A percentile compares a stretch with the other conserved stretches of the same genome.
phyloP scores from a whole-genome alignment of 148 eudicot species.

The Rhododendron griersonianum region DNA sequence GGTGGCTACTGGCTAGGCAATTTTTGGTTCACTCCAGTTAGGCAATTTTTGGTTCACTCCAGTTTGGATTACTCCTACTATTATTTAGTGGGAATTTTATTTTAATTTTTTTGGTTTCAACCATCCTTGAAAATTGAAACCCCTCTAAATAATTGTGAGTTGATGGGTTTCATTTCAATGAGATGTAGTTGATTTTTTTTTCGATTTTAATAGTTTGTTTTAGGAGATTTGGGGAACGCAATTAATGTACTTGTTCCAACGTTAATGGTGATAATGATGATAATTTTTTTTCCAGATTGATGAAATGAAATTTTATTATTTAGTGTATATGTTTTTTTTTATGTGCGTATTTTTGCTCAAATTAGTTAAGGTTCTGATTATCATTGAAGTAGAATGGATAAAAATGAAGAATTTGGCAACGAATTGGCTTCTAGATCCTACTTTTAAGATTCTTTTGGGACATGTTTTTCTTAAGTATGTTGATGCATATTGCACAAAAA shows the following conservation, averaged over 20 bases:
- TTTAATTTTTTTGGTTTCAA: neutral
- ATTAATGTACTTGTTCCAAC: neutral
- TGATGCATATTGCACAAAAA: no score
- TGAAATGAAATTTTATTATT: neutral
- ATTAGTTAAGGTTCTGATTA: no score
- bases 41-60: neutral
- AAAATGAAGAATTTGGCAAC: no score
- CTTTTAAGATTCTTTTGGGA: no score
- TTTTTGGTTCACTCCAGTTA: neutral
- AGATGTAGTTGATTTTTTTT: neutral
- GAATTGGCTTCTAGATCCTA: no score
- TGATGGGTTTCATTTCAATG: neutral
- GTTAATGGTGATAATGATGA: neutral
- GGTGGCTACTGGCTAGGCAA: neutral
- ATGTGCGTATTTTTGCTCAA: no score
- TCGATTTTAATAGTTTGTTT: neutral
- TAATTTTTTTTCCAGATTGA: neutral
- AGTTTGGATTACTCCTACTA: neutral
- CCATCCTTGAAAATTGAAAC: neutral
- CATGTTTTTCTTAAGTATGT: no score
- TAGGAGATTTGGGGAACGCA: neutral
- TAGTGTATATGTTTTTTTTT: no score
- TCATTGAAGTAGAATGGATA: no score
- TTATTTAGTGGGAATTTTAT: neutral
- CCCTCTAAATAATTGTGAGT: neutral